A percentile compares a stretch with the other conserved stretches of the same genome.
These are phyloP conservation scores for Crepidotus variabilis DNA, from an alignment of 768 basidiomycete species.

Conservation along the genomic window DNA sequence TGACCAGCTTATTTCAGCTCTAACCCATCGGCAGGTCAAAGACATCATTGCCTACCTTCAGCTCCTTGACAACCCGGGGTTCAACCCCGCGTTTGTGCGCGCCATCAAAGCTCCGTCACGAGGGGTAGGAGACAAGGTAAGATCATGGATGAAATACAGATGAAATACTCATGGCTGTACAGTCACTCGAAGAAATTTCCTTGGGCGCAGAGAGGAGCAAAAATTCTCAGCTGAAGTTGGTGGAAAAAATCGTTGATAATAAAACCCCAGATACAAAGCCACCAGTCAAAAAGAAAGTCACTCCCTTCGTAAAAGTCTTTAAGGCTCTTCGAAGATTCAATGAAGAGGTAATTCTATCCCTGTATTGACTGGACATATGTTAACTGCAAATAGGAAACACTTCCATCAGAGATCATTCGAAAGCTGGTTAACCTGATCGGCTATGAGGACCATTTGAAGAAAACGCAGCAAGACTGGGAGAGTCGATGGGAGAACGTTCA, in stretches of 20 bases:
- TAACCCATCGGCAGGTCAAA: slow-evolving; percentile 52
- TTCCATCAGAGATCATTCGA: slow-evolving; percentile 63
- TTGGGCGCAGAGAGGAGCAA: slow-evolving; percentile 47
- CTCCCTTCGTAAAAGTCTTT: slow-evolving; percentile 55
- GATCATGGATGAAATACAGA: neutral
- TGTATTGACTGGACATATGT: neutral
- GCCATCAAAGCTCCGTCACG: slow-evolving; percentile 70
- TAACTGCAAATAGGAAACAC: slow-evolving; percentile 39
- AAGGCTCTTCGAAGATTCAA: slow-evolving; percentile 49
- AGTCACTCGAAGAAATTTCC: slow-evolving; percentile 63
- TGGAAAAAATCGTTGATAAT: slow-evolving; percentile 62
- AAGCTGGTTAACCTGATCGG: slow-evolving; percentile 51
- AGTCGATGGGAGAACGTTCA: slow-evolving; percentile 83
- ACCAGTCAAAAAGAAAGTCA: slow-evolving; percentile 59
- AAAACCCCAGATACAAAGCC: slow-evolving; percentile 63
- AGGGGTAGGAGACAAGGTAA: slow-evolving; percentile 76
- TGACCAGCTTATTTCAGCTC: neutral
- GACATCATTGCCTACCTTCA: slow-evolving; percentile 82
- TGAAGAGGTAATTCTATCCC: slow-evolving; percentile 37
- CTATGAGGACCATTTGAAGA: slow-evolving; percentile 67
- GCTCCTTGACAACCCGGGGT: slow-evolving; percentile 69
- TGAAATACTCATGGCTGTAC: neutral
- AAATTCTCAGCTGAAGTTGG: slow-evolving; percentile 51
- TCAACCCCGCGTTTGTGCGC: slow-evolving; percentile 65
- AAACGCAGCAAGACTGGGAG: slow-evolving; percentile 71